Evolutionary conservation across 495 filamentous ascomycete genomes (phyloP), one percentile per base, ranked within the genome.

Genomic region (Cudoniella acicularis): DNA sequence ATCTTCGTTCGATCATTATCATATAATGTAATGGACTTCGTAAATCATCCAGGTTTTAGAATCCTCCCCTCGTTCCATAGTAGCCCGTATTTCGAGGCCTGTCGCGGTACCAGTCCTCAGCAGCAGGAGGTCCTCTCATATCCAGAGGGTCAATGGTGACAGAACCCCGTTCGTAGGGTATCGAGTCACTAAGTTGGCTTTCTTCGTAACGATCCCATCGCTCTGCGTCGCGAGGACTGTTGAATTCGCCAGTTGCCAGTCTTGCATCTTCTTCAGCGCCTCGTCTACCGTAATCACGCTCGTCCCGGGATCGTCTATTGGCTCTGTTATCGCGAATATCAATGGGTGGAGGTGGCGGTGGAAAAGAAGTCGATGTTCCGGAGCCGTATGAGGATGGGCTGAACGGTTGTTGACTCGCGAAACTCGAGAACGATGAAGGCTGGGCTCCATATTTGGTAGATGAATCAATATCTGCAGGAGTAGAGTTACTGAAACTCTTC

Each of bases 131-230:
- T 42, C 60, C 57, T 42, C 61, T 46, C 16, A 50, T 27, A 25
- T 67, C 61, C 11, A 56, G 16, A 16, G 56, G 53, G 43, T 63
- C 64, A 36, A 56, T 25, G 20, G 48, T 11, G 8, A 61, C 23
- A 56, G 57, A 56, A 10, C 23, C 50, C 11, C 61, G 53, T 9
- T 64, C 64, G 45, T 67, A 61, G 10, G 53, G 45, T 18, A 36
- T 30, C 10, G 21, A 50, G 10, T 40, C 49, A 43, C 36, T n/a
- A 2, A 20, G 9, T 17, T 18, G 24, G 2, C 18, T 49, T 10
- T 67, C 65, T n/a, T 57, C 61, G 25, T 56, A 57, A 3, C 65
- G 45, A 57, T 67, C 65, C 59, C 59, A 64, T 17, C 56, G 55
- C 50, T 67, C 65, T 3, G 65, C 62, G 52, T 67, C 65, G 17